Conservation (phyloP, 805 yeast genomes). For the Hanseniaspora mollemarum region DNA sequence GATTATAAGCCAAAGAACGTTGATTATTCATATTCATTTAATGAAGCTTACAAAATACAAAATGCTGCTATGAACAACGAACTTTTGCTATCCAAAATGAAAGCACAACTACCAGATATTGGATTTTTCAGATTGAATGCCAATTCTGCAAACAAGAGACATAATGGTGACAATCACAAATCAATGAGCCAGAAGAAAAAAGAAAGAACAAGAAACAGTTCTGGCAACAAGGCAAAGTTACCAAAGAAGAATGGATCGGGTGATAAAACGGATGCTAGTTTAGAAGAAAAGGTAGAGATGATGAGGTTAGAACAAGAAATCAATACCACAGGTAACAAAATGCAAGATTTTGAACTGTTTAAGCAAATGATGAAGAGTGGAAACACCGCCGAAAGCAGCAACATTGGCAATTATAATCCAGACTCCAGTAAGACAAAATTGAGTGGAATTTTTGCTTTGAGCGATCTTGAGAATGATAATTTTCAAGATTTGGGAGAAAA, state of each 20-base stretch:
- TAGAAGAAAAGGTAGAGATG: constrained; percentile 26
- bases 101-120: constrained; percentile 35
- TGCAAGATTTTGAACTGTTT: constrained; percentile 35
- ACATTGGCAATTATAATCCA: too few relatives aligned
- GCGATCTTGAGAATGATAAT: neutral
- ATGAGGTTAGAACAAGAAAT: constrained; percentile 28
- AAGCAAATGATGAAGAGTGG: constrained; percentile 33
- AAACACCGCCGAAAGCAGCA: too few relatives aligned
- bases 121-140: constrained; percentile 40
- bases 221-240: neutral
- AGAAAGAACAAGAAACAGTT: constrained; percentile 12
- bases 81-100: constrained; percentile 16
- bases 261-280: constrained; percentile 16
- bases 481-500: constrained; percentile 10
- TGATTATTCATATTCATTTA: constrained; percentile 1
- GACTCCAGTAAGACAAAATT: neutral
- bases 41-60: constrained; percentile 6
- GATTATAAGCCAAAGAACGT: constrained; percentile 10
- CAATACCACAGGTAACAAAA: constrained; percentile 29
- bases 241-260: constrained; percentile 14
- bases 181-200: constrained; percentile 15
- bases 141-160: constrained; percentile 16
- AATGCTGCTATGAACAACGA: constrained; percentile 2
- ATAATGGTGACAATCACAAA: neutral
- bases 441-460: constrained; percentile 9